Conservation (phyloP, 176 grass and related monocot species). For the Eragrostis curvula region DNA sequence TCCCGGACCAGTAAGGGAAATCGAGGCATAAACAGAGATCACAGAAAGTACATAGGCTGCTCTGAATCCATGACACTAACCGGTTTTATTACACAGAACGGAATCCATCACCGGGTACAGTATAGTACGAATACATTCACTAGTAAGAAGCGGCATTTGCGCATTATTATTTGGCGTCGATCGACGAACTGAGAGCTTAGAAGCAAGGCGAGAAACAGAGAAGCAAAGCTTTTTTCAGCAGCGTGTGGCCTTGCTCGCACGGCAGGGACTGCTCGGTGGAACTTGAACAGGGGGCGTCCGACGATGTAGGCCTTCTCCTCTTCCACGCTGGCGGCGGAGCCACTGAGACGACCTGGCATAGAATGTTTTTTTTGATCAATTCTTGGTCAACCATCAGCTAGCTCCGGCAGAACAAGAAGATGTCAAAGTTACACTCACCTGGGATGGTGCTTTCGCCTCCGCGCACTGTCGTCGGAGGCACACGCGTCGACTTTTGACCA, state of each 20-base stretch:
- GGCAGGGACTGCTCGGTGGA: neutral
- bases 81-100: no score
- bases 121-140: neutral
- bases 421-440: neutral
- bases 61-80: no score
- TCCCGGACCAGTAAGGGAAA: no score
- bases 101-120: no score
- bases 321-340: neutral
- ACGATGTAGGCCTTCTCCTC: constrained; percentile 33
- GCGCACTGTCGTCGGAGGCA: neutral
- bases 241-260: neutral
- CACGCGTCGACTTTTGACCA: no score
- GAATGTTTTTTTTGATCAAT: neutral
- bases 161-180: no score
- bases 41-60: no score
- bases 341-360: neutral
- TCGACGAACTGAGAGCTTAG: neutral
- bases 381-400: neutral
- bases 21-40: no score
- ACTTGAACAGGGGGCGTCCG: constrained; percentile 22
- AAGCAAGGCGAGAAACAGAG: no score
- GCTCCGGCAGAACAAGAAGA: neutral
- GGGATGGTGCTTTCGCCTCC: neutral
- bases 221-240: neutral
- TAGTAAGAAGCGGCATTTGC: neutral